Base-by-base conservation (phyloP, 129 eudicot species). In the Oenanthe sinensis region DNA sequence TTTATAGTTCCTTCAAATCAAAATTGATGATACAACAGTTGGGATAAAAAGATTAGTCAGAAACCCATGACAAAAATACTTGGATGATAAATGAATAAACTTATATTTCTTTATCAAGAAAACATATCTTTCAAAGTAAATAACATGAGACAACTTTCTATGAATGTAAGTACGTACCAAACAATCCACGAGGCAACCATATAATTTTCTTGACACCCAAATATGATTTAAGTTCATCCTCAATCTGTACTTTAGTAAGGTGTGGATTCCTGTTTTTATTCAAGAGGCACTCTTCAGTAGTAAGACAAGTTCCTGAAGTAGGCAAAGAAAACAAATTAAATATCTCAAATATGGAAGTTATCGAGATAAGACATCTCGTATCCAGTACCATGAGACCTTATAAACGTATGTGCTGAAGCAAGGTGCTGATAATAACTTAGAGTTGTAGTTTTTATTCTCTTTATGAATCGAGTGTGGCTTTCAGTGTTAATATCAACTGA, bases 211-310 rank as follows among this genome's bases (percentile, higher is more conserved):
- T 68, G 62, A 92, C 91, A 79, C 96, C 93, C 77, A 92, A 92
- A 83, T 92, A 95, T 76, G 89, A 85, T 85, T 90, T 92, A 43
- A 95, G 96, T 80, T 87, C 86, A 44, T 90, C 88, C 81, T 95
- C 97, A 69, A 95, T 95, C 80, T 95, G 94, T 78, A 74, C 87
- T 78, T 90, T 91, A 22, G 85, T 88, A 85, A 95, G 79, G 89
- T 88, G 85, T 37, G 99, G 96, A 71, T 95, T 95, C 78, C 99
- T 85, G 81, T 95, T 95, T 85, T 88, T 86, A 82, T 92, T 92
- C 86, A 92, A 81, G 54, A 95, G 92, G 85, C 99, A 95, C 86
- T 95, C 99, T 82, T 95, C 99, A 1, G 97, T 95, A 44, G 99
- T 91, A 82, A 95, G 92, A 83, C 99, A 92, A 24, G 99, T 95